These are phyloP conservation scores for Heteromeles arbutifolia DNA, from an alignment of 306 rosid species.

Conservation along the genomic window DNA sequence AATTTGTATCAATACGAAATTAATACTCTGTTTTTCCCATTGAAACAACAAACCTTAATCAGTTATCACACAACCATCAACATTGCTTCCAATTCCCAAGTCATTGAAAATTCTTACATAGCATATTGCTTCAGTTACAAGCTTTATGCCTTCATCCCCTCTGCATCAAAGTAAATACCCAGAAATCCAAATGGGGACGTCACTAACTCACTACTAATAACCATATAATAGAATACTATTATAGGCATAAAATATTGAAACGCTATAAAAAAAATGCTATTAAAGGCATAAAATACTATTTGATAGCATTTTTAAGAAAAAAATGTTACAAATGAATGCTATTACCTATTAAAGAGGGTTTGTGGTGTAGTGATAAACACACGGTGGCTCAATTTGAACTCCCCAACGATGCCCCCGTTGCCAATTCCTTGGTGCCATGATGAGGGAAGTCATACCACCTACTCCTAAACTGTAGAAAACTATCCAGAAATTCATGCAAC, in stretches of 20 bases:
- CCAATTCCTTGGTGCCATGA: conserved; percentile 61
- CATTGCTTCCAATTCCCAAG: conserved; percentile 94
- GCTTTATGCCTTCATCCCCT: conserved; percentile 63
- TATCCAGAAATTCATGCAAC: conserved; percentile 78
- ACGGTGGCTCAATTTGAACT: conserved; percentile 67
- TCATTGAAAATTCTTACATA: conserved; percentile 83
- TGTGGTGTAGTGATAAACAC: conserved; percentile 41
- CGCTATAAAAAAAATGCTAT: too few relatives aligned
- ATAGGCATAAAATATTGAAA: too few relatives aligned
- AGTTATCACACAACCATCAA: conserved; percentile 87
- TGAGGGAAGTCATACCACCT: conserved; percentile 96
- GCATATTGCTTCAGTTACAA: conserved; percentile 75
- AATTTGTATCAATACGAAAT: background rate
- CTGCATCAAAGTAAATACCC: conserved; percentile 26
- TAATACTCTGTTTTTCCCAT: background rate
- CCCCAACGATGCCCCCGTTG: conserved; percentile 89
- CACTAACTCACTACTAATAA: too few relatives aligned
- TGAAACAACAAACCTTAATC: conserved; percentile 49
- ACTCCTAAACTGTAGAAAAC: conserved; percentile 79
- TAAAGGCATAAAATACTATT: too few relatives aligned
- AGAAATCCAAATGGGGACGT: background rate
- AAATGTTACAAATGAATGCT: too few relatives aligned
- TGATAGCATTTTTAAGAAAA: too few relatives aligned
- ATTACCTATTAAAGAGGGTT: too few relatives aligned
- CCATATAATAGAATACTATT: too few relatives aligned